These are phyloP conservation scores for Elongisporangium undulatum DNA, from an alignment of 352 stramenopile species.

Conservation along the genomic window DNA sequence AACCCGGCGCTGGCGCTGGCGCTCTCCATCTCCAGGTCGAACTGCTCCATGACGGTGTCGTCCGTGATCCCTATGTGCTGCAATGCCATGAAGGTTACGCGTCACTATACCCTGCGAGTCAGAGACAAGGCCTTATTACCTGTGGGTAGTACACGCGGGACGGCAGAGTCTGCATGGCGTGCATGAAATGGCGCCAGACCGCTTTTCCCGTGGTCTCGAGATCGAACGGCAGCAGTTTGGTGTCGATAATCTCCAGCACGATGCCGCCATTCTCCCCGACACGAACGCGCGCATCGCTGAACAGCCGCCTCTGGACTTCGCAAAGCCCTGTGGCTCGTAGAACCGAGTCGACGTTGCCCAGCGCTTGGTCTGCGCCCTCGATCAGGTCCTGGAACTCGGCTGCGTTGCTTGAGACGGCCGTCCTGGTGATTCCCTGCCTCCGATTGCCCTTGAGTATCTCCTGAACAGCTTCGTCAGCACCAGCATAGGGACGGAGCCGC, in stretches of 20 bases:
- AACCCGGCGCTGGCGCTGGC: conserved; percentile 46
- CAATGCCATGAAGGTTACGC: conserved; percentile 3
- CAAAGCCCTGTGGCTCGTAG: not conserved
- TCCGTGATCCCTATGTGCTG: conserved; percentile 40
- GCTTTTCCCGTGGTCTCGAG: conserved; percentile 23
- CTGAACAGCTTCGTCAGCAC: not conserved
- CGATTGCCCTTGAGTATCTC: not conserved
- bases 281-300: not conserved
- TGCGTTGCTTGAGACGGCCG: not conserved
- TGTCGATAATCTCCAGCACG: conserved; percentile 34
- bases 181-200: conserved; percentile 30
- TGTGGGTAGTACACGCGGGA: conserved; percentile 26
- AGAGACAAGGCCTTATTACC: not conserved
- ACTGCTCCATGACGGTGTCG: conserved; percentile 50
- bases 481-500: no score
- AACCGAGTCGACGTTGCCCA: not conserved
- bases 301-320: not conserved
- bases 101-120: not conserved
- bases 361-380: not conserved
- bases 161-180: conserved; percentile 29
- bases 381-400: not conserved
- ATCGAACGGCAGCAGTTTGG: conserved; percentile 31
- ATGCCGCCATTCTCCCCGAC: conserved; percentile 7
- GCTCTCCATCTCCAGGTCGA: conserved; percentile 39
- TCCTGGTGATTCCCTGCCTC: not conserved